Conservation (phyloP, 139 green algal genomes). For the Yamagishiella unicocca region DNA sequence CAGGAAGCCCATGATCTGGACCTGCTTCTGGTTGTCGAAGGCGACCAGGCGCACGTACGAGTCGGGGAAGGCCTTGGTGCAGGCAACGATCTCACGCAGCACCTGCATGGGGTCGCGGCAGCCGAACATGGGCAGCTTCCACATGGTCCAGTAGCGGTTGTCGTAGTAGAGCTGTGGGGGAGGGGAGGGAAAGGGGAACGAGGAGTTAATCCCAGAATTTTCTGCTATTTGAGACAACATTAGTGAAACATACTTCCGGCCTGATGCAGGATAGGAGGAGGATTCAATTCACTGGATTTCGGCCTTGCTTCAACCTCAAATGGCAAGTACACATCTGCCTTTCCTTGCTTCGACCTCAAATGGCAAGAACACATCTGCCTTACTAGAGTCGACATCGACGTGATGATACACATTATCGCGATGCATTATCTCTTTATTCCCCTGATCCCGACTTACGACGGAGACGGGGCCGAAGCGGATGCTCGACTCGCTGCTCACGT, state of each 20-base stretch:
- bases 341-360: not conserved
- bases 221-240: no score
- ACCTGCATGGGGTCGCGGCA: constrained; percentile 95
- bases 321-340: not conserved
- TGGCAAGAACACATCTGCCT: not conserved
- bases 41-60: constrained; percentile 94
- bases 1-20: constrained; percentile 78
- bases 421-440: no score
- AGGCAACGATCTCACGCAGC: constrained; percentile 89
- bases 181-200: not conserved
- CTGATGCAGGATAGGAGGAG: no score
- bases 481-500: constrained; percentile 73
- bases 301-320: no score
- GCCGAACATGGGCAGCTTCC: constrained; percentile 99
- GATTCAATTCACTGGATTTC: no score
- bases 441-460: constrained; percentile 66
- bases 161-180: constrained; percentile 84
- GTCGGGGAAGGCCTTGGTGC: constrained; percentile 91
- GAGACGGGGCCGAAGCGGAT: constrained; percentile 75
- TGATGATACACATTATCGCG: not conserved
- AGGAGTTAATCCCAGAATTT: not conserved
- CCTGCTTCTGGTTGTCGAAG: constrained; percentile 83
- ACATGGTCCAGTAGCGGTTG: constrained; percentile 99
- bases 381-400: not conserved
- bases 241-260: no score